Conservation (phyloP, 1,139 yeast species). For the Kazachstania sp. region DNA sequence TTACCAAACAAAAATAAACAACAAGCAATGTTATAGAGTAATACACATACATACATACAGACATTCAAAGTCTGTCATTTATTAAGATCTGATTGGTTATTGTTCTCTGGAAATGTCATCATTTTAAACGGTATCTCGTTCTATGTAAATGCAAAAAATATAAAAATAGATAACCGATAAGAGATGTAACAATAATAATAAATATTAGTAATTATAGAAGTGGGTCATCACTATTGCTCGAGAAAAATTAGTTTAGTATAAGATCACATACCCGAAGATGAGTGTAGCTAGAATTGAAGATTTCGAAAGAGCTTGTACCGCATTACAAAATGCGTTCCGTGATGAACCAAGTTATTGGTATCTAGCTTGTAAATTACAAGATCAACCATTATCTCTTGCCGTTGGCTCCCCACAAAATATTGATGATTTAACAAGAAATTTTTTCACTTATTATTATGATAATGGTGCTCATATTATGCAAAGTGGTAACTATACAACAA, state of each 20-base stretch:
- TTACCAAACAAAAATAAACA: conserved; percentile 1
- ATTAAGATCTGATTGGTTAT: too few relatives aligned
- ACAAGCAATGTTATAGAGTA: too few relatives aligned
- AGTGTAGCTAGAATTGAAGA: conserved; percentile 7
- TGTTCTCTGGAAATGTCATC: not conserved
- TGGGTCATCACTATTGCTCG: too few relatives aligned
- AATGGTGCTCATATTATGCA: conserved; percentile 28
- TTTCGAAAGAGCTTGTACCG: conserved; percentile 20
- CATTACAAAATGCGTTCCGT: conserved; percentile 25
- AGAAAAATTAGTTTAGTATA: too few relatives aligned
- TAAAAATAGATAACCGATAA: too few relatives aligned
- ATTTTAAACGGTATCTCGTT: not conserved
- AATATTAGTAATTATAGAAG: too few relatives aligned
- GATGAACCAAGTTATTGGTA: conserved; percentile 23
- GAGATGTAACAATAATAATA: not conserved
- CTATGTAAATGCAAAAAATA: not conserved
- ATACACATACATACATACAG: too few relatives aligned
- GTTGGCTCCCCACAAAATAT: conserved; percentile 17
- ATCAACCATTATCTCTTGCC: conserved; percentile 18
- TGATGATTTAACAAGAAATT: conserved; percentile 18
- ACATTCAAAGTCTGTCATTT: too few relatives aligned
- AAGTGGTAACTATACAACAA: conserved; percentile 29
- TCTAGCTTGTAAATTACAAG: conserved; percentile 25
- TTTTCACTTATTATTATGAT: conserved; percentile 21
- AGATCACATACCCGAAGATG: too few relatives aligned